Base-by-base conservation (phyloP, 1,284 basidiomycete species). In the Sporisorium exsertum region DNA sequence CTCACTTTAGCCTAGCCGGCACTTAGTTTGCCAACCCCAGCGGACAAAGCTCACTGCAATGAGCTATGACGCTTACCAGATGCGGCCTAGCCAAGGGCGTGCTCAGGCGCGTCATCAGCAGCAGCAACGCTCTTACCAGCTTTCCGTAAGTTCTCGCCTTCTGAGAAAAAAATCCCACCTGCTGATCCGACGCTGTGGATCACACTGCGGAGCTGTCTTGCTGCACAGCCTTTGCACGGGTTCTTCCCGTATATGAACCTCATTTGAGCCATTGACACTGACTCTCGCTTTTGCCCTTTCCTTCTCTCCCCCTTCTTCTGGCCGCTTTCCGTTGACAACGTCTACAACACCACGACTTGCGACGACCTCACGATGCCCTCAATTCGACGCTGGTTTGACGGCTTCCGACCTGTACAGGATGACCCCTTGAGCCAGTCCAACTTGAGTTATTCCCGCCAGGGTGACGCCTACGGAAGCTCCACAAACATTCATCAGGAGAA, bases 21-120 rank as follows among this genome's bases (percentile, higher is more conserved):
- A n/a, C n/a, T n/a, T n/a, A n/a, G n/a, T n/a, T n/a, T n/a, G n/a
- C n/a, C n/a, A n/a, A n/a, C n/a, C n/a, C n/a, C n/a, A n/a, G n/a
- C n/a, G n/a, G n/a, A n/a, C n/a, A n/a, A n/a, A n/a, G n/a, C n/a
- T n/a, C n/a, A n/a, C n/a, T 26, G 26, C 35, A 27, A 72, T 72
- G 70, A 72, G 70, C 42, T 72, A 72, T n/a, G 60, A 72, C 42
- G 33, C 60, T 16, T 72, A 67, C 40, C 45, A 46, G 27, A 24
- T 40, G 45, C 64, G 70, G 52, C 64, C 64, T 10, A 61, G 47
- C 45, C 60, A 55, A 29, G 57, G 40, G 27, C 60, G 70, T 20
- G 60, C 26, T 15, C 53, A 55, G 35, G 47, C 37, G 37, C 60
- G 70, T 18, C 54, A 47, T 33, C 70, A 63, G 47, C 60, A 58